Evolutionary conservation across 2,329 filamentous ascomycete species (phyloP).

Genomic region (Ophiostoma himal-ulmi): DNA sequence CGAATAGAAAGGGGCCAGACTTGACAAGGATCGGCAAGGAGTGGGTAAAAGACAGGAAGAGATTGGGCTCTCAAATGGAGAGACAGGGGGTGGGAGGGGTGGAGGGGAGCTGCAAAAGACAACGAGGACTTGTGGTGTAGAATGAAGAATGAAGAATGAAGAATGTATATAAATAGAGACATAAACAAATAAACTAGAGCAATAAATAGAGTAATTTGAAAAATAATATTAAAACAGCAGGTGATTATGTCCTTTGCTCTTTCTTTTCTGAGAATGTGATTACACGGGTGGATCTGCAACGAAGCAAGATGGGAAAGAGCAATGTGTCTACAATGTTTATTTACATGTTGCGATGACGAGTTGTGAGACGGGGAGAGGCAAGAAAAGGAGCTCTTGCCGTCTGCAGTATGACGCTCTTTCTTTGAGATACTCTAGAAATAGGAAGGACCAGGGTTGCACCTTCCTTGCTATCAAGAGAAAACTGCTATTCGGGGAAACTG

Average conservation of each 20-base stretch:
- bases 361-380: not conserved
- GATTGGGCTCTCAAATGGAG: slow-evolving; percentile 1
- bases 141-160: not conserved
- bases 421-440: not conserved
- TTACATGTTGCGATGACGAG: not conserved
- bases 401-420: not conserved
- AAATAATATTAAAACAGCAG: not conserved
- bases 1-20: slow-evolving; percentile 16
- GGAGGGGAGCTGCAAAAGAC: not conserved
- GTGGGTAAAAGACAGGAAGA: slow-evolving; percentile 14
- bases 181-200: not conserved
- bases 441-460: not conserved
- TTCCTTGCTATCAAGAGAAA: no score
- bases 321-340: not conserved
- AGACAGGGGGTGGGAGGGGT: slow-evolving; percentile 12
- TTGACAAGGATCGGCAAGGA: slow-evolving; percentile 8
- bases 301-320: not conserved
- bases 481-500: no score
- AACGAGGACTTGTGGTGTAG: not conserved
- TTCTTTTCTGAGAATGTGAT: not conserved
- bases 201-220: no score
- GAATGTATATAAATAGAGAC: not conserved
- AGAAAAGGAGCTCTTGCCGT: not conserved
- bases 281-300: not conserved
- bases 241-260: not conserved